phyloP scores from a whole-genome alignment of 2,329 filamentous ascomycete genomes.

The Fusarium domesticum region DNA sequence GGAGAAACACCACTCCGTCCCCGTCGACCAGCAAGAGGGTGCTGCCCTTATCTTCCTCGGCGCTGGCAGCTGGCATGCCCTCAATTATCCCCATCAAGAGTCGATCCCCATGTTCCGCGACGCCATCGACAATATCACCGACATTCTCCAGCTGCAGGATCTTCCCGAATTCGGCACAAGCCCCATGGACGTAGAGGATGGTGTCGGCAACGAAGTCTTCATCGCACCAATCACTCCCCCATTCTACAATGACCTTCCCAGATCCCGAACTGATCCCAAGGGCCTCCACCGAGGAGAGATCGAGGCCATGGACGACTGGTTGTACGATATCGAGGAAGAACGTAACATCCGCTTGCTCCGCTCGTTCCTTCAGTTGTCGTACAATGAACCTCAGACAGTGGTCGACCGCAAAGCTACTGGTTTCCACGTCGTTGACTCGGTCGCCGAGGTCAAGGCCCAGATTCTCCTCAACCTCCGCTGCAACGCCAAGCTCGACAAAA shows the following conservation, averaged over 20 bases:
- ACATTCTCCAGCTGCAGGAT: constrained; percentile 17
- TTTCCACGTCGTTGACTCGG: constrained; percentile 32
- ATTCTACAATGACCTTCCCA: constrained; percentile 19
- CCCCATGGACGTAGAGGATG: constrained; percentile 25
- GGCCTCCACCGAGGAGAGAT: constrained; percentile 25
- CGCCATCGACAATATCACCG: constrained; percentile 26
- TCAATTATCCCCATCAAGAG: constrained; percentile 5
- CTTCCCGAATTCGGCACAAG: constrained; percentile 18
- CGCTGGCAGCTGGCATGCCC: constrained; percentile 27
- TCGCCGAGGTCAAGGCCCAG: constrained; percentile 34
- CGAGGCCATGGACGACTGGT: constrained; percentile 22
- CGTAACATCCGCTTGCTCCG: constrained; percentile 21
- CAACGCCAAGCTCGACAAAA: constrained; percentile 38
- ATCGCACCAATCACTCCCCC: constrained; percentile 28
- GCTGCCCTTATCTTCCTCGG: constrained; percentile 27
- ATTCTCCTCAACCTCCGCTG: constrained; percentile 54
- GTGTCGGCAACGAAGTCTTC: constrained; percentile 30
- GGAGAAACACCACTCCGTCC: constrained; percentile 16
- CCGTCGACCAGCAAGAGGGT: constrained; percentile 16
- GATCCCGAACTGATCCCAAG: constrained; percentile 12
- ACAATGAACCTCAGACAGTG: constrained; percentile 17
- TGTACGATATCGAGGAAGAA: constrained; percentile 9
- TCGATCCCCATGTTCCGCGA: constrained; percentile 15
- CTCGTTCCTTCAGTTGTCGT: constrained; percentile 20
- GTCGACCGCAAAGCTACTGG: constrained; percentile 24